A percentile compares a stretch with the other conserved stretches of the same genome.
Conservation (phyloP, 495 filamentous ascomycete species). For the Aspergillus panamensis region DNA sequence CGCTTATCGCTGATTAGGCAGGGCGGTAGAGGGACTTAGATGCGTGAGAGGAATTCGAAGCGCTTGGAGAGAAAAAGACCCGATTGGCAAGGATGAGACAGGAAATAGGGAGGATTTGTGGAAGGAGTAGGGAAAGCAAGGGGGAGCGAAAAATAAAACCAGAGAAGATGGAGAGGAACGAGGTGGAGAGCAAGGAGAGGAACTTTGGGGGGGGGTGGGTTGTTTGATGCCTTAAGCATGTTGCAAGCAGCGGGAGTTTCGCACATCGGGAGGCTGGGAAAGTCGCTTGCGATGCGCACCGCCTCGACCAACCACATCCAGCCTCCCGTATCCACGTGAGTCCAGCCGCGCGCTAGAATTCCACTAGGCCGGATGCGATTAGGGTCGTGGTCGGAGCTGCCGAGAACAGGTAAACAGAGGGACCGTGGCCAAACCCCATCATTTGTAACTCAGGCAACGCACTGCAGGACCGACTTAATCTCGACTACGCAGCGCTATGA, state of each 20-base stretch:
- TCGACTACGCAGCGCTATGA: neutral
- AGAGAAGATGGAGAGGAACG: slow-evolving; percentile 15
- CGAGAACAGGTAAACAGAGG: slow-evolving; percentile 37
- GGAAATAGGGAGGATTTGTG: slow-evolving; percentile 14
- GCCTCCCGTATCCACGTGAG: slow-evolving; percentile 26
- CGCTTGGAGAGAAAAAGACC: neutral
- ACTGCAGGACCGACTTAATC: neutral
- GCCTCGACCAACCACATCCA: slow-evolving; percentile 32
- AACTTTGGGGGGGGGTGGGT: slow-evolving; percentile 10
- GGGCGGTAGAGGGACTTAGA: slow-evolving; percentile 14
- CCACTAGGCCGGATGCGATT: slow-evolving; percentile 14
- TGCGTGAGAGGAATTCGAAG: slow-evolving; percentile 2
- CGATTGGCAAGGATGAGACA: slow-evolving; percentile 5
- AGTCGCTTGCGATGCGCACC: slow-evolving; percentile 18
- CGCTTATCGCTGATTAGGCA: slow-evolving; percentile 30
- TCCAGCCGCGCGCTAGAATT: slow-evolving; percentile 27
- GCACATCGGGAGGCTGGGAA: slow-evolving; percentile 42
- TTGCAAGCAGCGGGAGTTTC: slow-evolving; percentile 33
- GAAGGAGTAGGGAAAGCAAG: slow-evolving; percentile 15
- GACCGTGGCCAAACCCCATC: slow-evolving; percentile 11
- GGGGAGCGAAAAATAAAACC: slow-evolving; percentile 14
- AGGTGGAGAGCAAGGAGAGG: slow-evolving; percentile 29
- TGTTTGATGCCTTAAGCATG: slow-evolving; percentile 34
- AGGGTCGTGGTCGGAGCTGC: slow-evolving; percentile 30
- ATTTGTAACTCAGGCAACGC: slow-evolving; percentile 27